phyloP scores from a whole-genome alignment of 164 flowering plant genomes.

The Vitis riparia region DNA sequence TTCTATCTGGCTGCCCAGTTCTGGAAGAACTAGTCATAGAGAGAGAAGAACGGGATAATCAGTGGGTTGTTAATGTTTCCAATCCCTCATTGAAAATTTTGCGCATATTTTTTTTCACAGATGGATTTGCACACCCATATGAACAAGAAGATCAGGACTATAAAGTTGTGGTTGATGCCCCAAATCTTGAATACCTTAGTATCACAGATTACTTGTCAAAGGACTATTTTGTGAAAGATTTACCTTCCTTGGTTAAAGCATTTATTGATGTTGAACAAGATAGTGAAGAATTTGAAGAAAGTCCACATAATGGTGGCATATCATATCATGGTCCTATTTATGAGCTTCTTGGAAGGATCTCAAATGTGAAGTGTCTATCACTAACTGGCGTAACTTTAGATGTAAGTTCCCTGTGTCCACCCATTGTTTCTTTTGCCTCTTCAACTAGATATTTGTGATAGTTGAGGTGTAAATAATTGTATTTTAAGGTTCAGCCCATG shows the following conservation, averaged over 20 bases:
- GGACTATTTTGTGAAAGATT: constrained; percentile 5
- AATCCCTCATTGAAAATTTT: constrained; percentile 14
- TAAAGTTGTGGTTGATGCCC: constrained; percentile 9
- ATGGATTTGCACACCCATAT: no score
- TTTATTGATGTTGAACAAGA: not conserved
- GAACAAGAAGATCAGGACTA: no score
- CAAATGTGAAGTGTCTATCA: not conserved
- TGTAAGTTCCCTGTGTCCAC: not conserved
- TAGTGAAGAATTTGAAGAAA: no score
- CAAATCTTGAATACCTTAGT: constrained; percentile 10
- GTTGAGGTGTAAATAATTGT: not conserved
- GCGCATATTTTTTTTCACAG: constrained; percentile 6
- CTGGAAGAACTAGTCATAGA: constrained; percentile 18
- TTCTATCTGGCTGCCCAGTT: constrained; percentile 20
- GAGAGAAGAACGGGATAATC: constrained; percentile 10
- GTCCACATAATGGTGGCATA: no score
- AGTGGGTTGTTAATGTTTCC: constrained; percentile 8
- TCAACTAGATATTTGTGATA: not conserved
- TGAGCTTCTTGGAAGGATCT: not conserved
- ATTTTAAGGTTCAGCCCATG: no score
- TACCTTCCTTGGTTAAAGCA: constrained; percentile 14
- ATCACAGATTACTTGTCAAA: constrained; percentile 7
- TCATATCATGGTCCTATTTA: not conserved
- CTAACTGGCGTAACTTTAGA: not conserved
- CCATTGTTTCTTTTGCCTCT: not conserved